Evolutionary conservation across 2,329 filamentous ascomycete genomes (phyloP).

Genomic region (Venturia aucupariae): DNA sequence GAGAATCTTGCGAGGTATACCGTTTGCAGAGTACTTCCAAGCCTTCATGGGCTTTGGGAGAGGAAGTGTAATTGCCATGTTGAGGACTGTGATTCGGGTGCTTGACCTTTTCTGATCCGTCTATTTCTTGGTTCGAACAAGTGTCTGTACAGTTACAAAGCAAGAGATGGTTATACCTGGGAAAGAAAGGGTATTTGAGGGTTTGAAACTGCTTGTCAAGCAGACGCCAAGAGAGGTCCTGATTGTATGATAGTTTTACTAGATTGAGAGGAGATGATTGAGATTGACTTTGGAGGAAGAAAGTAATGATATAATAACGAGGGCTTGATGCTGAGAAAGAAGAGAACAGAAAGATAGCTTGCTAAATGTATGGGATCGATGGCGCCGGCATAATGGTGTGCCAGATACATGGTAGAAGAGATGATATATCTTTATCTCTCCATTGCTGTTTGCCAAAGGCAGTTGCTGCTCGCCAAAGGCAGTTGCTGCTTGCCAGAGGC

Average conservation of each 20-base stretch:
- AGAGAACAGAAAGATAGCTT: background rate
- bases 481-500: background rate
- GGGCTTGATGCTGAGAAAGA: too few relatives aligned
- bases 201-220: too few relatives aligned
- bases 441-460: background rate
- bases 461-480: background rate
- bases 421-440: background rate
- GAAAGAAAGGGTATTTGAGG: background rate
- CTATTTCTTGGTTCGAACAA: background rate
- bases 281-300: background rate
- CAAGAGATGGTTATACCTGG: background rate
- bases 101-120: background rate
- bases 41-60: conserved; percentile 18
- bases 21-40: conserved; percentile 17
- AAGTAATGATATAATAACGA: background rate
- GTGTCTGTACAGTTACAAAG: background rate
- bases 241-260: background rate
- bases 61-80: background rate
- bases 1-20: background rate
- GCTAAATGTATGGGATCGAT: background rate
- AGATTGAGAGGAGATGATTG: background rate
- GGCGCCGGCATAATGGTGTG: background rate
- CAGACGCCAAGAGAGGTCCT: too few relatives aligned
- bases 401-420: background rate
- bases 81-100: background rate